These are phyloP conservation scores for Russula griseocarnosa DNA, from an alignment of 768 basidiomycete genomes.

Conservation along the genomic window DNA sequence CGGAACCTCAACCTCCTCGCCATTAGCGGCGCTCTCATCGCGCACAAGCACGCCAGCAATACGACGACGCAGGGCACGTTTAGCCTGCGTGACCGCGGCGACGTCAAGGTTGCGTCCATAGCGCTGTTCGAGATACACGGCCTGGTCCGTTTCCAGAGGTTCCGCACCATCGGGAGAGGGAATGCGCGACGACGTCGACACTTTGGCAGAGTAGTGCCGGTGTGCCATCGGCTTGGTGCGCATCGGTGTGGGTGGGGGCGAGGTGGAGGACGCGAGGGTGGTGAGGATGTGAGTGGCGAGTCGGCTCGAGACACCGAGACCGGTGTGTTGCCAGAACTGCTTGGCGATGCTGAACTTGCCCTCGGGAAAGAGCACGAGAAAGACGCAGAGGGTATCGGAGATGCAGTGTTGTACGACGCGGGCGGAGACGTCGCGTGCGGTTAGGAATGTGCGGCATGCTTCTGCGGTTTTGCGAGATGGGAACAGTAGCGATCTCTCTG, in stretches of 20 bases:
- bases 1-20: slow-evolving; percentile 49
- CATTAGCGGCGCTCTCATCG: slow-evolving; percentile 46
- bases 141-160: slow-evolving; percentile 56
- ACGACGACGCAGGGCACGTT: slow-evolving; percentile 79
- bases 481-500: slow-evolving; percentile 77
- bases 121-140: slow-evolving; percentile 84
- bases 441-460: slow-evolving; percentile 70
- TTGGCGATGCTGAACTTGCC: slow-evolving; percentile 64
- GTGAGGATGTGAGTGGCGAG: slow-evolving; percentile 78
- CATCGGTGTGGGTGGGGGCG: slow-evolving; percentile 25
- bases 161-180: not conserved
- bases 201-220: slow-evolving; percentile 55
- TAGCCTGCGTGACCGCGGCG: slow-evolving; percentile 69
- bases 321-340: slow-evolving; percentile 96
- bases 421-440: slow-evolving; percentile 48
- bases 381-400: slow-evolving; percentile 48
- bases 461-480: slow-evolving; percentile 70
- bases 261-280: slow-evolving; percentile 47
- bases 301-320: slow-evolving; percentile 84
- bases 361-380: slow-evolving; percentile 75
- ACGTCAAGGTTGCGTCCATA: slow-evolving; percentile 88
- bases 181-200: too few relatives aligned
- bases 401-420: slow-evolving; percentile 70
- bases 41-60: slow-evolving; percentile 81
- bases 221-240: slow-evolving; percentile 37